Conservation (phyloP, 345 rosid genomes). For the Acer yangbiense region DNA sequence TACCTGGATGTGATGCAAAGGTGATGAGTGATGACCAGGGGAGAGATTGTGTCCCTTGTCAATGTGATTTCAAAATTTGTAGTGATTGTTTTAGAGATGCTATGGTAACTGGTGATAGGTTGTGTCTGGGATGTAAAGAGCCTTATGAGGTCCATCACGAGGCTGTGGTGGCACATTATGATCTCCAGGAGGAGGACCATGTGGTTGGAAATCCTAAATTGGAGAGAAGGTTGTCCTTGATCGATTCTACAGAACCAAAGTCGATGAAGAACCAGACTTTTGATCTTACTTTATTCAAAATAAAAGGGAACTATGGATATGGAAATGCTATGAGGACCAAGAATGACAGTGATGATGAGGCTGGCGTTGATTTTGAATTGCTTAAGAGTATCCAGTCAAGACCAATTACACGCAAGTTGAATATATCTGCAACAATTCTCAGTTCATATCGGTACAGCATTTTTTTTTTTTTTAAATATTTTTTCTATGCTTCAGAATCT, state of each 20-base stretch:
- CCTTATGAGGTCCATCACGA: conserved; percentile 23
- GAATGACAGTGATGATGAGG: conserved; percentile 19
- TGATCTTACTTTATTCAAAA: conserved; percentile 30
- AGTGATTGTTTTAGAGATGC: conserved; percentile 31
- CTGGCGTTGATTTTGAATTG: conserved; percentile 22
- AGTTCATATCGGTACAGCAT: conserved; percentile 29
- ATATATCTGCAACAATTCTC: conserved; percentile 23
- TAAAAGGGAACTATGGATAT: conserved; percentile 34
- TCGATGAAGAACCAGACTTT: conserved; percentile 24
- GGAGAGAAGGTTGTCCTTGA: conserved; percentile 27
- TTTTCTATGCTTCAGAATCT: neutral
- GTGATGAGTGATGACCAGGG: conserved; percentile 33
- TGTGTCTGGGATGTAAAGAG: conserved; percentile 36
- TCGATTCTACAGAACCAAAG: conserved; percentile 23
- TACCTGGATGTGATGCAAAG: conserved; percentile 34
- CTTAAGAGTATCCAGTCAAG: conserved; percentile 30
- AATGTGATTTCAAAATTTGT: conserved; percentile 34
- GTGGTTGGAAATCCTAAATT: conserved; percentile 17
- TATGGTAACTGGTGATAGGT: conserved; percentile 26
- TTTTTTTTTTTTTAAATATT: neutral
- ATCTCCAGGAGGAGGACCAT: conserved; percentile 19
- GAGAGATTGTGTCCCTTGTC: conserved; percentile 26
- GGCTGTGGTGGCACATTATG: conserved; percentile 19
- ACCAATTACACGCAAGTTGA: conserved; percentile 35
- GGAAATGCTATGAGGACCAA: conserved; percentile 35